Conservation (phyloP, 2,329 filamentous ascomycete species). For the Penicillium sp. region DNA sequence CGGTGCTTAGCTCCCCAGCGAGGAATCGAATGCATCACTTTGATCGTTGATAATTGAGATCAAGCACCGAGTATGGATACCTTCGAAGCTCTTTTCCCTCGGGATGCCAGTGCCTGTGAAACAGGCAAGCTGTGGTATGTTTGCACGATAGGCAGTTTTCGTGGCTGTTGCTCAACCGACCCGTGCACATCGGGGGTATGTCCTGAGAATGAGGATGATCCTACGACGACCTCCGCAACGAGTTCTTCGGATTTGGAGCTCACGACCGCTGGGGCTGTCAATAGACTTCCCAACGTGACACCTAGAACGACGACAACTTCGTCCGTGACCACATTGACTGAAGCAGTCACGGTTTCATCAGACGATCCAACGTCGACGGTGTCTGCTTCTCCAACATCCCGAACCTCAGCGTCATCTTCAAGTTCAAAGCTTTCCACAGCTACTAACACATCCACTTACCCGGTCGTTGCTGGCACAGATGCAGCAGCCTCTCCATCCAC, state of each 20-base stretch:
- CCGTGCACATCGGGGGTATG: slow-evolving; percentile 34
- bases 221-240: background rate
- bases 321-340: slow-evolving; percentile 3
- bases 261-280: background rate
- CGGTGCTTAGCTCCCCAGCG: background rate
- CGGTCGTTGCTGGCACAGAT: background rate
- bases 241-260: background rate
- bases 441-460: background rate
- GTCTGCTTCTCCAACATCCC: background rate
- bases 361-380: background rate
- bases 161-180: slow-evolving; percentile 36
- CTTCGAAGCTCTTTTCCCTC: slow-evolving; percentile 9
- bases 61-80: background rate
- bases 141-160: slow-evolving; percentile 25
- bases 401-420: background rate
- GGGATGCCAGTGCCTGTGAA: slow-evolving; percentile 18
- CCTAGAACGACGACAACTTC: slow-evolving; percentile 5
- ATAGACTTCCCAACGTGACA: background rate
- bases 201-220: slow-evolving; percentile 20
- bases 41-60: background rate
- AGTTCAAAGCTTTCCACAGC: background rate
- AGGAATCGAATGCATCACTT: background rate
- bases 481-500: background rate
- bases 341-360: background rate
- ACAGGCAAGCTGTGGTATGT: slow-evolving; percentile 27